Evolutionary conservation across 768 basidiomycete genomes (phyloP).

Genomic region (Cystobasidium onofrii): DNA sequence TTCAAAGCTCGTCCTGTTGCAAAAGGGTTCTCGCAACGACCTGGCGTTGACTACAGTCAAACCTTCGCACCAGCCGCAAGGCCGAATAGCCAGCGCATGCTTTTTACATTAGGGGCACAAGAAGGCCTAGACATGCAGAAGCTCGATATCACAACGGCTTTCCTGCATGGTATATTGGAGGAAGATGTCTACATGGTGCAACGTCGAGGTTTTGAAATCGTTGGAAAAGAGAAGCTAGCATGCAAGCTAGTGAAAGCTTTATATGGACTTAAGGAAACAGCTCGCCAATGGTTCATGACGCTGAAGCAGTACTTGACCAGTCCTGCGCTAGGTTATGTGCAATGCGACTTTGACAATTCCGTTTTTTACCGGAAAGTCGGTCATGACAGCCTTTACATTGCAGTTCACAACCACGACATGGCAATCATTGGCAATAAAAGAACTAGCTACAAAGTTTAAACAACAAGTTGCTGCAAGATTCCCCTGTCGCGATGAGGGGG

Average conservation of each 20-base stretch:
- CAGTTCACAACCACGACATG: too few species aligned
- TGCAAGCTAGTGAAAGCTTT: too few species aligned
- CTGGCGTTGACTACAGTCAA: slow-evolving; percentile 49
- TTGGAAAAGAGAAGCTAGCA: too few species aligned
- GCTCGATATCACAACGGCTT: not conserved
- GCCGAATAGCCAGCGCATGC: not conserved
- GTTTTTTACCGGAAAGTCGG: too few species aligned
- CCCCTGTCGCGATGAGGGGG: not conserved
- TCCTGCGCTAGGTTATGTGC: too few species aligned
- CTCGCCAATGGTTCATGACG: too few species aligned
- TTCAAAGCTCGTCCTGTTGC: slow-evolving; percentile 51
- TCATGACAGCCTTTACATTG: too few species aligned
- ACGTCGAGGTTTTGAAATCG: not conserved
- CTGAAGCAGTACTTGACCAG: too few species aligned
- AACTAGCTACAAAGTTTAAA: too few species aligned
- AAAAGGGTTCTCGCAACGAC: slow-evolving; percentile 48
- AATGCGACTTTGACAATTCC: too few species aligned
- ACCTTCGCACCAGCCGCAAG: slow-evolving; percentile 33
- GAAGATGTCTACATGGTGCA: not conserved
- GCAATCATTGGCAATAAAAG: too few species aligned
- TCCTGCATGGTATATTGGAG: not conserved
- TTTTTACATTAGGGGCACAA: not conserved
- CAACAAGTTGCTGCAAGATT: not conserved
- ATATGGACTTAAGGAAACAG: too few species aligned
- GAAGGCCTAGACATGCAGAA: not conserved